These are phyloP conservation scores for Ogataea haglerorum DNA, from an alignment of 805 yeast genomes.

Conservation along the genomic window DNA sequence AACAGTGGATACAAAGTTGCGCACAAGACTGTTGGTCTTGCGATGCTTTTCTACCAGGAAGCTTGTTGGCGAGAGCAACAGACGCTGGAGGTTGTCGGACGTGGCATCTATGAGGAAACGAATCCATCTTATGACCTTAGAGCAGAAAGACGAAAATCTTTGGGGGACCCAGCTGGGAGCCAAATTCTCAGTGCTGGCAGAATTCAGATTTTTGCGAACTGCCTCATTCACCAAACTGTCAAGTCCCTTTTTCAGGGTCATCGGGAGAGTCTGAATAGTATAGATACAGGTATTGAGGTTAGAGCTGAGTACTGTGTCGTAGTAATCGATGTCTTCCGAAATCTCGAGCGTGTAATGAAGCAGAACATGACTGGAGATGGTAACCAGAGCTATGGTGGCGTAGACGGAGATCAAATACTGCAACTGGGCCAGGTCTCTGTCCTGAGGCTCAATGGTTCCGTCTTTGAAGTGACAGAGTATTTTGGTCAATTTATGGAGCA, in stretches of 20 bases:
- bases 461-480: constrained; percentile 12
- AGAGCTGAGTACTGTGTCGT: constrained; percentile 38
- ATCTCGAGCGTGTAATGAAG: constrained; percentile 42
- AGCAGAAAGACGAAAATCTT: constrained; percentile 6
- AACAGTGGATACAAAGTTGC: constrained; percentile 27
- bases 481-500: constrained; percentile 8
- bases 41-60: constrained; percentile 21
- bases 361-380: constrained; percentile 27
- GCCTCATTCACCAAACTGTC: constrained; percentile 26
- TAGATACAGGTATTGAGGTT: constrained; percentile 33
- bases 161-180: constrained; percentile 27
- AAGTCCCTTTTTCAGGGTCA: constrained; percentile 16
- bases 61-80: constrained; percentile 27
- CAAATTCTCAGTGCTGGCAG: constrained; percentile 13
- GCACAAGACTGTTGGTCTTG: constrained; percentile 16
- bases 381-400: constrained; percentile 18
- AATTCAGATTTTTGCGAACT: constrained; percentile 19
- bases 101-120: constrained; percentile 14
- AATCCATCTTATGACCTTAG: constrained; percentile 16
- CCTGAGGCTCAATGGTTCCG: constrained; percentile 15
- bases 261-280: constrained; percentile 39
- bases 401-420: constrained; percentile 25
- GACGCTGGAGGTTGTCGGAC: constrained; percentile 9
- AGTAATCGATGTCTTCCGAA: constrained; percentile 43
- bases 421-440: constrained; percentile 16